Base-by-base conservation (phyloP, 225 moss, liverwort and hornwort genomes). In the Antitrichia curtipendula region DNA sequence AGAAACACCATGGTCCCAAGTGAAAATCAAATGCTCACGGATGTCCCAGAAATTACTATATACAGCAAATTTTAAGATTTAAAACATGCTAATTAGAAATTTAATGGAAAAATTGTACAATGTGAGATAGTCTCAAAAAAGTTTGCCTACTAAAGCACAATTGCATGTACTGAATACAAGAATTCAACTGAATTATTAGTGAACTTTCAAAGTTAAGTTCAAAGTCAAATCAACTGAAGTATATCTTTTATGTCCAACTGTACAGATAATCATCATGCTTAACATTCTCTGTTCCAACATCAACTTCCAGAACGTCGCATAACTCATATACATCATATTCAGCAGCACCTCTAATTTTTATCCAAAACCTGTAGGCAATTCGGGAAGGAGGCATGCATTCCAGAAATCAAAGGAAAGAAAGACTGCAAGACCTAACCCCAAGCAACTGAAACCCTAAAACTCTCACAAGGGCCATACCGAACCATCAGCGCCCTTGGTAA, bases 401-500 rank as follows among this genome's bases (percentile, higher is more conserved):
- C 60, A 81, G 45, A 82, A 54, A 82, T 38, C 54, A 34, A 34
- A 75, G 34, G 24, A 53, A 87, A 74, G 43, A 32, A 87, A 59
- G 23, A 73, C 50, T 53, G 32, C 52, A 68, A 68, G 38, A 84
- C n/a, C 74, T n/a, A 47, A 45, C 50, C 77, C 54, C 54, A 49
- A 75, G 83, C 77, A 65, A 68, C 27, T 34, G 45, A 87, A 89
- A 69, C 75, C 81, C 88, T 76, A 24, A 69, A 62, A 84, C 34
- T 79, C 79, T 88, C 79, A 73, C 19, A 85, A 81, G 78, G n/a
- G n/a, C 17, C 88, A 75, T 89, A 98, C 98, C 96, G 95, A 91
- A 85, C 99, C 99, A 91, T 91, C 95, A 83, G 96, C 91, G 75
- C 94, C 95, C 87, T 99, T 99, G 52, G 96, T 95, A 72, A 99